Conservation (phyloP, 129 eudicot genomes). For the Glebionis coronaria region DNA sequence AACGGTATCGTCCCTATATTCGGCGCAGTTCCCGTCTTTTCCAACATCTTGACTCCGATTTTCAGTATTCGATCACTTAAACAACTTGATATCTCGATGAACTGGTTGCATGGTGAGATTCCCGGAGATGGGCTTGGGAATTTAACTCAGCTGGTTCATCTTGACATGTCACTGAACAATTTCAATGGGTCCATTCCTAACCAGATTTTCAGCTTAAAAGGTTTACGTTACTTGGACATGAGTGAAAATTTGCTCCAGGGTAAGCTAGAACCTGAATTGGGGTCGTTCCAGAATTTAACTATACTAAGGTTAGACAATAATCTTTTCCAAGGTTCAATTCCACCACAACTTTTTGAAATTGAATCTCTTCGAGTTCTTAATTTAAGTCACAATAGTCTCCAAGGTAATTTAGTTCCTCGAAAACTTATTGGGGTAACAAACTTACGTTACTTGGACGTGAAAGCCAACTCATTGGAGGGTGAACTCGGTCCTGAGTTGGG, state of each 20-base stretch:
- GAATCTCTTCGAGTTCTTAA: neutral
- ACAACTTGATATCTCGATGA: conserved; percentile 6
- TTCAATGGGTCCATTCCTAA: conserved; percentile 29
- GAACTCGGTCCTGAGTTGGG: too few species aligned
- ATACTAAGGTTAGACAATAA: neutral
- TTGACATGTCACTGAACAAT: conserved; percentile 29
- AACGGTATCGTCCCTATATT: too few species aligned
- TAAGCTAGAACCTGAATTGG: neutral
- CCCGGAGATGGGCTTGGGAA: conserved; percentile 29
- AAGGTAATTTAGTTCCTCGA: neutral
- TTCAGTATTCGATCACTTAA: too few species aligned
- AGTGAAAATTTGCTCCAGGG: neutral
- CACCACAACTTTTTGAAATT: neutral
- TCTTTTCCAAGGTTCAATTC: neutral
- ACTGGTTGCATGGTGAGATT: conserved; percentile 21
- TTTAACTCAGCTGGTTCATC: conserved; percentile 34
- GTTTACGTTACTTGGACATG: conserved; percentile 4
- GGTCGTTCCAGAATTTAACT: neutral
- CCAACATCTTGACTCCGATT: too few species aligned
- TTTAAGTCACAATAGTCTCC: neutral
- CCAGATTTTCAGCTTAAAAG: conserved; percentile 22
- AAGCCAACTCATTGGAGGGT: too few species aligned
- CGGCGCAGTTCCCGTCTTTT: too few species aligned
- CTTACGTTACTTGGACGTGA: too few species aligned
- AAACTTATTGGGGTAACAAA: too few species aligned